These are phyloP conservation scores for Pichia sp. DNA, from an alignment of 1,139 yeast genomes.

Conservation along the genomic window DNA sequence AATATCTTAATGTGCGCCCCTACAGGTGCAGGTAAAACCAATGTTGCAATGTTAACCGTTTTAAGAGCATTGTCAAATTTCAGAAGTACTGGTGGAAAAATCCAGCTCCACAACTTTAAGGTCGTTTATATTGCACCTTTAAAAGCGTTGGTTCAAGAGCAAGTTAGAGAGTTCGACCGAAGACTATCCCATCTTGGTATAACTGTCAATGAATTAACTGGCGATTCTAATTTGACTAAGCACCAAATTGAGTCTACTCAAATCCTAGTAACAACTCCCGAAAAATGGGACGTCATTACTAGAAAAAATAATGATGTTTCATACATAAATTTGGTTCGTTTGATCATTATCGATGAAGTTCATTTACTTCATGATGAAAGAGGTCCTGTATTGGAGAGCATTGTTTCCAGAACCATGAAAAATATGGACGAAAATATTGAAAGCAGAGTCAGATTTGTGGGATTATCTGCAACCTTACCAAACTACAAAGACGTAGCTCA, in stretches of 20 bases:
- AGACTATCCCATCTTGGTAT: slow-evolving; percentile 65
- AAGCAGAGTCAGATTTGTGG: slow-evolving; percentile 64
- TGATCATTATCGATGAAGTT: slow-evolving; percentile 88
- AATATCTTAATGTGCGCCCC: slow-evolving; percentile 91
- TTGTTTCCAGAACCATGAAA: slow-evolving; percentile 70
- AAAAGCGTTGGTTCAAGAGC: slow-evolving; percentile 93
- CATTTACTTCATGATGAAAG: slow-evolving; percentile 91
- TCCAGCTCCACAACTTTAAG: slow-evolving; percentile 58
- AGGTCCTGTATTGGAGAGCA: slow-evolving; percentile 90
- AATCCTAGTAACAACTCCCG: slow-evolving; percentile 73
- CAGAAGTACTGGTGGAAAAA: slow-evolving; percentile 45
- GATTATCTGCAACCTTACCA: slow-evolving; percentile 91
- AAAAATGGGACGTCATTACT: slow-evolving; percentile 93
- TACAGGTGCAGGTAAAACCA: slow-evolving; percentile 98
- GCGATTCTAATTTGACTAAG: slow-evolving; percentile 77
- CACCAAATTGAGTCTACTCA: slow-evolving; percentile 78
- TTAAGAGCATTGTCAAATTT: slow-evolving; percentile 57
- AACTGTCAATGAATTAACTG: slow-evolving; percentile 81
- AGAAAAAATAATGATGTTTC: slow-evolving; percentile 67
- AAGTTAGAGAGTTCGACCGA: slow-evolving; percentile 78
- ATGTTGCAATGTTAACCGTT: slow-evolving; percentile 82
- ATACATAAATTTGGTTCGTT: slow-evolving; percentile 57
- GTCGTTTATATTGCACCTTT: slow-evolving; percentile 90
- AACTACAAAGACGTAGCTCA: slow-evolving; percentile 84
- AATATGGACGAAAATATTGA: slow-evolving; percentile 36